Conservation (phyloP, 805 yeast species). For the Wickerhamia fluorescens region DNA sequence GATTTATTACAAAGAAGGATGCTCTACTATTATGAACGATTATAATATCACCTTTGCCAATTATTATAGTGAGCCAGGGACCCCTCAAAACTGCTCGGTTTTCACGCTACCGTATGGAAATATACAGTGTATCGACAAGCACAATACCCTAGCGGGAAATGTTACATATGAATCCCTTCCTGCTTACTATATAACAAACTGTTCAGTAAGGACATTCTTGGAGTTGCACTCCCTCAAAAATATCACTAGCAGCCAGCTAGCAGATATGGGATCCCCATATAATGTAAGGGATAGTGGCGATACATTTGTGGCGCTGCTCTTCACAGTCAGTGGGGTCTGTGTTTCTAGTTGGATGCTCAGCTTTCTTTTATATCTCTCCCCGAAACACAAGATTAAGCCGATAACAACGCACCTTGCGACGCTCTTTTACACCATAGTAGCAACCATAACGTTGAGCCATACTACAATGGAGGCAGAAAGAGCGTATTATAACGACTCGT, state of each 20-base stretch:
- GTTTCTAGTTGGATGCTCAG: conserved; percentile 68
- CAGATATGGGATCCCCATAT: conserved; percentile 18
- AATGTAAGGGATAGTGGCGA: conserved; percentile 32
- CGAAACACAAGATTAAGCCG: conserved; percentile 47
- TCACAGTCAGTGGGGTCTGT: conserved; percentile 48
- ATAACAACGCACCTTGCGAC: conserved; percentile 50
- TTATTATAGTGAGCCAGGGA: too few relatives aligned
- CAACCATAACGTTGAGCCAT: conserved; percentile 44
- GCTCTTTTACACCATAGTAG: conserved; percentile 45
- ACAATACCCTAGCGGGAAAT: too few relatives aligned
- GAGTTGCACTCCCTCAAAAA: too few relatives aligned
- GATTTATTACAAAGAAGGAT: too few relatives aligned
- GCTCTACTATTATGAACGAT: too few relatives aligned
- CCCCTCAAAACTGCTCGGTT: too few relatives aligned
- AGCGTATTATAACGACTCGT: conserved; percentile 48
- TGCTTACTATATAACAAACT: conserved; percentile 43
- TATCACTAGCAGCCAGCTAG: too few relatives aligned
- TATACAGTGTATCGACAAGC: too few relatives aligned
- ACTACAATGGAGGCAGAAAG: conserved; percentile 38
- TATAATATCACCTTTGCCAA: too few relatives aligned
- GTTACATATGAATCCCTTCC: too few relatives aligned
- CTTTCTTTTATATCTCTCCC: conserved; percentile 46
- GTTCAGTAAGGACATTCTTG: conserved; percentile 11
- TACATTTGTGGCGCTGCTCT: conserved; percentile 39
- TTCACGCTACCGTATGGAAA: too few relatives aligned